Evolutionary conservation across 495 filamentous ascomycete genomes (phyloP), one percentile per base, ranked within the genome.

Genomic region (Daldinia grandis): DNA sequence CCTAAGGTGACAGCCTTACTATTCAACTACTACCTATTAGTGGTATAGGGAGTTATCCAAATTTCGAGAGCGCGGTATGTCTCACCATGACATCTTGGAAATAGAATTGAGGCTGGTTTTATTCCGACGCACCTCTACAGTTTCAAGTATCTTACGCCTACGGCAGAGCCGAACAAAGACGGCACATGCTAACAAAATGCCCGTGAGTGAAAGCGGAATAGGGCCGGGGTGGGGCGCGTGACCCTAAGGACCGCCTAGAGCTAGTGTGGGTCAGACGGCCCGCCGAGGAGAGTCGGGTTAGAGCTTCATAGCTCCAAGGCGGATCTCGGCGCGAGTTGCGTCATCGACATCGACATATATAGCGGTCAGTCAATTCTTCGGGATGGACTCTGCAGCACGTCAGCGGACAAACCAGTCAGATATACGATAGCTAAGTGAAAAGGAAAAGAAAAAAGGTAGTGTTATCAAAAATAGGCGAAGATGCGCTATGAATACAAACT

Each of bases 241-340:
- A 51, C 27, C 37, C 5, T 25, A 37, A 19, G 37, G 37, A 42
- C 30, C 17, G 37, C 42, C 37, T 28, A 65, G 30, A 67, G 50
- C 60, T 73, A 33, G 63, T 62, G 68, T 71, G 58, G 63, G 62
- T 65, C 70, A 65, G 62, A 66, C 65, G 70, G 65, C 55, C 70
- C 70, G 70, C 62, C 51, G 70, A 73, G 61, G 61, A 73, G 58
- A 64, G 37, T 73, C 70, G 65, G 65, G 42, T 58, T 64, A 58
- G 17, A 53, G 47, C 25, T 40, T 68, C 38, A 15, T 6, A 61
- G 47, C 33, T 40, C 62, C 65, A 66, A 62, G 65, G 19, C 64
- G 64, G 70, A 72, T 64, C 14, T 61, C 64, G 65, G 65, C 62
- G 58, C 51, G 65, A 51, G 28, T 69, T 62, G 70, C 65, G 60